Evolutionary conservation across 148 eudicot genomes (phyloP).

Genomic region (Fagopyrum esculentum): DNA sequence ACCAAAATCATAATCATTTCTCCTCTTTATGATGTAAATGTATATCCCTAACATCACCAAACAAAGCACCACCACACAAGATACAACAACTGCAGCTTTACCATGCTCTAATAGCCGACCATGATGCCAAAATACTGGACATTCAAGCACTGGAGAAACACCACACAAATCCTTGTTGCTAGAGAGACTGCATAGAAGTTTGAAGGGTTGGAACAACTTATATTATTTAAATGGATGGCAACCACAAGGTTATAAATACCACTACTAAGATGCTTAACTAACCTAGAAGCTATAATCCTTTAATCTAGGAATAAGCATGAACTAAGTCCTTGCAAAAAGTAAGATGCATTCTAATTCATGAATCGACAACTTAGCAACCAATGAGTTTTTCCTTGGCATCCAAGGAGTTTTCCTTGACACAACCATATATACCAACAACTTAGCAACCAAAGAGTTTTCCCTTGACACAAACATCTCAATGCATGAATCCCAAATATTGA

Average conservation of each 20-base stretch:
- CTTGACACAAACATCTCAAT: too few relatives aligned
- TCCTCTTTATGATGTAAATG: conserved; percentile 54
- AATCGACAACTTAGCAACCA: not conserved
- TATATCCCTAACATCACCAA: conserved; percentile 39
- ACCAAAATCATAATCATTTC: conserved; percentile 80
- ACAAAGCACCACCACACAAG: conserved; percentile 40
- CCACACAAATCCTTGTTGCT: conserved; percentile 77
- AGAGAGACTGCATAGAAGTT: conserved; percentile 42
- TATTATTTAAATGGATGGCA: not conserved
- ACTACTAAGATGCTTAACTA: not conserved
- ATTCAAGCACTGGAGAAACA: conserved; percentile 62
- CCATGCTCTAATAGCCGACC: conserved; percentile 51
- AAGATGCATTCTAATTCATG: not conserved
- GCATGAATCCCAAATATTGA: too few relatives aligned
- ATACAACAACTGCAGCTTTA: conserved; percentile 66
- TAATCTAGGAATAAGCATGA: not conserved
- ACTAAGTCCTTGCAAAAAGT: not conserved
- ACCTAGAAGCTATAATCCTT: not conserved
- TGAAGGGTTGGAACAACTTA: too few relatives aligned
- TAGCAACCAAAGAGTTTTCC: too few relatives aligned
- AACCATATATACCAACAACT: too few relatives aligned
- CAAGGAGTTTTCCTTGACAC: too few relatives aligned
- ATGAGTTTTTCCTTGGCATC: too few relatives aligned
- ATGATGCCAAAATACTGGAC: conserved; percentile 59
- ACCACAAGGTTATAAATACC: not conserved